Base-by-base conservation (phyloP, 352 stramenopile species). In the Aphanomyces astaci region DNA sequence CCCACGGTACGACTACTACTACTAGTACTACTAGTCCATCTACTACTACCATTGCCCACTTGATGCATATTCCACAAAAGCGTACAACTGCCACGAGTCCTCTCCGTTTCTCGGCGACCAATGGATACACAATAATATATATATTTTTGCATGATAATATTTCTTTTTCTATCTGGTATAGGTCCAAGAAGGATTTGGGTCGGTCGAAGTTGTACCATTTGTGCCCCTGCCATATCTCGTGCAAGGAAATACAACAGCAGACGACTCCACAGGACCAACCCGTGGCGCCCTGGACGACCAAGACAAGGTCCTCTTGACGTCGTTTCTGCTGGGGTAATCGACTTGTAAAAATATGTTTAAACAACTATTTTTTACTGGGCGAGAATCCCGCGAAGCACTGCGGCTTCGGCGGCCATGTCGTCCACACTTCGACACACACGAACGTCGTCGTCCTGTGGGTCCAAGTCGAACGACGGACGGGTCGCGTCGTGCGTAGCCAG, bases 201-300 rank as follows among this genome's bases (percentile, higher is more conserved):
- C 87, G 17, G 71, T 96, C 54, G 75, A 89, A 31, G 80, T 86
- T 60, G 76, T 94, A 17, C 78, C 73, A 48, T 92, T 96, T 56
- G 17, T 52, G 4, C 22, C 30, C 13, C 1, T 48, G 39, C 19
- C 60, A n/a, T n/a, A n/a, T n/a, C n/a, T n/a, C n/a, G n/a, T n/a
- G n/a, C n/a, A n/a, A n/a, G n/a, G n/a, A n/a, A n/a, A n/a, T n/a
- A n/a, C n/a, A n/a, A n/a, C n/a, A n/a, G n/a, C n/a, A n/a, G n/a
- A n/a, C n/a, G n/a, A n/a, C n/a, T n/a, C n/a, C n/a, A n/a, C n/a
- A n/a, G n/a, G n/a, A n/a, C n/a, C n/a, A n/a, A n/a, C n/a, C n/a
- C n/a, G n/a, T n/a, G n/a, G n/a, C 13, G 17, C 13, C 1, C 36
- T 57, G 2, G 27, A 59, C 1, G 43, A 1, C 25, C 36, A 11